Conservation (phyloP, 2,329 filamentous ascomycete genomes). For the Clonostachys solani region DNA sequence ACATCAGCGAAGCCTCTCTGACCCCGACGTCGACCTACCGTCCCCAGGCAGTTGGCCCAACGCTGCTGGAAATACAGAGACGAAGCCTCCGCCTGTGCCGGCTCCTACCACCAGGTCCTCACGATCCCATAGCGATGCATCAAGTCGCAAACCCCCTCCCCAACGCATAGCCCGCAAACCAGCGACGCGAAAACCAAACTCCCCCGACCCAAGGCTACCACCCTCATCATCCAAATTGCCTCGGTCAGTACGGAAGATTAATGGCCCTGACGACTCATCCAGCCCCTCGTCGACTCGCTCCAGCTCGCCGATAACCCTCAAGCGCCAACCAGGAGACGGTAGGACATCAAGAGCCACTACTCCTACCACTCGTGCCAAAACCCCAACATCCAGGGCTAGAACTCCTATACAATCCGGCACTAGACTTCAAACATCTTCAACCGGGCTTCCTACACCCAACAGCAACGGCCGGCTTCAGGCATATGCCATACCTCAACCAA, state of each 20-base stretch:
- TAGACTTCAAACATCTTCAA: slow-evolving; percentile 32
- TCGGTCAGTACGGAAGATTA: slow-evolving; percentile 38
- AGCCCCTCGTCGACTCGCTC: slow-evolving; percentile 50
- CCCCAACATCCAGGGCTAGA: slow-evolving; percentile 34
- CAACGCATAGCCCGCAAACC: slow-evolving; percentile 24
- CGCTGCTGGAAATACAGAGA: slow-evolving; percentile 18
- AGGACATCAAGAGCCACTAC: slow-evolving; percentile 29
- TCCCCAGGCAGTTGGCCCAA: slow-evolving; percentile 67
- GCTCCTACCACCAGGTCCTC: slow-evolving; percentile 24
- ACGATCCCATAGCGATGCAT: slow-evolving; percentile 59
- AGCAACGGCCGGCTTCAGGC: slow-evolving; percentile 63
- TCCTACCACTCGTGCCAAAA: slow-evolving; percentile 31
- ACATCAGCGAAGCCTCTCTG: slow-evolving; percentile 51
- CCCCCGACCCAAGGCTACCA: slow-evolving; percentile 12
- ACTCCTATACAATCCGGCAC: slow-evolving; percentile 25
- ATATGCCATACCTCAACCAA: slow-evolving; percentile 68
- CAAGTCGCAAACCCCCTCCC: slow-evolving; percentile 22
- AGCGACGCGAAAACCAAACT: slow-evolving; percentile 16
- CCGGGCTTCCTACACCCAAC: slow-evolving; percentile 38
- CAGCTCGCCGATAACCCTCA: slow-evolving; percentile 47
- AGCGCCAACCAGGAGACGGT: slow-evolving; percentile 30
- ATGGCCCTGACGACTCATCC: slow-evolving; percentile 36
- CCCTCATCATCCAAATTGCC: slow-evolving; percentile 36
- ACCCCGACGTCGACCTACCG: slow-evolving; percentile 51
- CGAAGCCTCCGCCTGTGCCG: slow-evolving; percentile 10